Percentiles rank a stretch among this genome's conserved stretches.
Evolutionary conservation across 1,284 basidiomycete species (phyloP).

Genomic region (Thecaphora thlaspeos): DNA sequence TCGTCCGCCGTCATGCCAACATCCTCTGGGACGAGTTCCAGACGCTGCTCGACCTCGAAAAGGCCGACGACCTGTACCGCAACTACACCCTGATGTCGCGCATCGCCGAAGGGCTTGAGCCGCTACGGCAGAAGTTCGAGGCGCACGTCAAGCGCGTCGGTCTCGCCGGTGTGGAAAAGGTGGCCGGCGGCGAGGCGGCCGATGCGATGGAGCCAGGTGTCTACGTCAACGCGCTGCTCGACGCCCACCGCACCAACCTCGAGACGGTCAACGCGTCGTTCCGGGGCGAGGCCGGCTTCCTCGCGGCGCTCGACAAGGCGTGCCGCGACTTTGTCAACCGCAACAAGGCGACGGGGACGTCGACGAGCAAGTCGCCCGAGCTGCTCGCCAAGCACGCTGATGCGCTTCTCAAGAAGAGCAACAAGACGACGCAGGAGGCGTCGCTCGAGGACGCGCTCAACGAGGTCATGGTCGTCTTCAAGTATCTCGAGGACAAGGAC

Average conservation of each 20-base stretch:
- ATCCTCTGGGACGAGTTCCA: conserved; percentile 96
- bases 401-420: conserved; percentile 85
- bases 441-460: conserved; percentile 86
- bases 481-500: conserved; percentile 98
- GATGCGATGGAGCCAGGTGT: conserved; percentile 72
- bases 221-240: conserved; percentile 87
- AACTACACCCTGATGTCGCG: conserved; percentile 92
- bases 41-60: conserved; percentile 83
- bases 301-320: conserved; percentile 86
- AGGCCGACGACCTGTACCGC: conserved; percentile 76
- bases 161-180: conserved; percentile 76
- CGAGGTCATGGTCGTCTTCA: conserved; percentile 96
- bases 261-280: conserved; percentile 88
- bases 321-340: conserved; percentile 95
- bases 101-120: conserved; percentile 86
- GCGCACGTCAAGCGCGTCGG: conserved; percentile 90
- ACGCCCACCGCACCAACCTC: conserved; percentile 87
- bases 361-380: conserved; percentile 75
- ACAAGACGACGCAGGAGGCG: conserved; percentile 84
- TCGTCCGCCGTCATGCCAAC: conserved; percentile 83
- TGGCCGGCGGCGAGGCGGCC: conserved; percentile 64
- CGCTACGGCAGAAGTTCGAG: conserved; percentile 88
- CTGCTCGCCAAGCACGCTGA: conserved; percentile 92
- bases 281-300: conserved; percentile 90
- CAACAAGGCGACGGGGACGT: conserved; percentile 69